A percentile compares a stretch with the other conserved stretches of the same genome.
Conservation (phyloP, 768 basidiomycete species). For the Phylloporus arenicola region DNA sequence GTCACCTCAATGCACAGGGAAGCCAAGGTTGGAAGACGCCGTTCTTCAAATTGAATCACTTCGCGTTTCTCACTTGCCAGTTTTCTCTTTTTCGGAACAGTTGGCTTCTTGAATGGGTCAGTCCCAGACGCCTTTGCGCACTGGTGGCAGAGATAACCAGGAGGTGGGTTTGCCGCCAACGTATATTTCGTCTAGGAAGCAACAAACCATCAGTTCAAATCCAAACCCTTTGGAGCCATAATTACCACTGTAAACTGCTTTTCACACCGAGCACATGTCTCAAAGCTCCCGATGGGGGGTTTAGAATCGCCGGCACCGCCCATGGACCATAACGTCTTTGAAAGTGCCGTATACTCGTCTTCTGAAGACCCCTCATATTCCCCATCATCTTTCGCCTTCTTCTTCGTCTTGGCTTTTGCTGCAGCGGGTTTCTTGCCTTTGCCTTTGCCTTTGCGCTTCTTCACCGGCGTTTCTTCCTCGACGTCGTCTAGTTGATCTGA, state of each 20-base stretch:
- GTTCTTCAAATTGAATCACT: slow-evolving; percentile 65
- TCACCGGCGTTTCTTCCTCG: slow-evolving; percentile 39
- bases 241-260: slow-evolving; percentile 86
- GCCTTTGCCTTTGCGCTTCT: slow-evolving; percentile 51
- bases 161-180: slow-evolving; percentile 59
- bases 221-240: slow-evolving; percentile 10
- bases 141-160: slow-evolving; percentile 77
- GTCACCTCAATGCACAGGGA: slow-evolving; percentile 74
- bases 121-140: slow-evolving; percentile 75
- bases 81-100: slow-evolving; percentile 56
- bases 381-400: slow-evolving; percentile 39
- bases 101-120: slow-evolving; percentile 84
- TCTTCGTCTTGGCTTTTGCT: slow-evolving; percentile 36
- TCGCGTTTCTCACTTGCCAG: slow-evolving; percentile 61
- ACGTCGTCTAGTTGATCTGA: slow-evolving; percentile 75
- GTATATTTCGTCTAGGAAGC: slow-evolving; percentile 76
- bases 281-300: slow-evolving; percentile 74
- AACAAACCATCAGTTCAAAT: neutral
- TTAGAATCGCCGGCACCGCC: slow-evolving; percentile 35
- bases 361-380: slow-evolving; percentile 53
- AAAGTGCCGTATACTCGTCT: slow-evolving; percentile 63
- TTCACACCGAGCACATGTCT: slow-evolving; percentile 73
- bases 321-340: slow-evolving; percentile 41
- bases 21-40: slow-evolving; percentile 63
- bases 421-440: slow-evolving; percentile 38